These are phyloP conservation scores for Fusarium nygamai DNA, from an alignment of 2,329 filamentous ascomycete species.

Conservation along the genomic window DNA sequence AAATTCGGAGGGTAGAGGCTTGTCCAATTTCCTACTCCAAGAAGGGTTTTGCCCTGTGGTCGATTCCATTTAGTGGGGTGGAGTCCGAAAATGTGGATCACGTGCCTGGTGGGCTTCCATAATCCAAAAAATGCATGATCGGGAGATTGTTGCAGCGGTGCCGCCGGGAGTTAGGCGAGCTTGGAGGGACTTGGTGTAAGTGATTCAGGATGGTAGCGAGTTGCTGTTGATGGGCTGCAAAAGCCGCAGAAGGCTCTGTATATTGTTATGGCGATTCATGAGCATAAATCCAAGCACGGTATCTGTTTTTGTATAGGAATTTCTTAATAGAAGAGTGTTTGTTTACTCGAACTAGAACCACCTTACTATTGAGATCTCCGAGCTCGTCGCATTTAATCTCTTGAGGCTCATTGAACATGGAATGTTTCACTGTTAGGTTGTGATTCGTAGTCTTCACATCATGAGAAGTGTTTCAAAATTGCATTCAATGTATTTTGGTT, in stretches of 20 bases:
- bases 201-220: background rate
- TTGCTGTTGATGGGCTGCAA: background rate
- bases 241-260: background rate
- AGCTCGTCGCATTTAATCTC: too few species aligned
- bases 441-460: background rate
- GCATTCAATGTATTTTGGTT: background rate
- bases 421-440: too few species aligned
- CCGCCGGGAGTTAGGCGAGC: background rate
- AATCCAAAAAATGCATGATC: background rate
- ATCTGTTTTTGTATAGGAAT: fast-evolving
- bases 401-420: background rate
- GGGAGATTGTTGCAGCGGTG: slow-evolving; percentile 20
- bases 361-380: background rate
- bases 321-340: background rate
- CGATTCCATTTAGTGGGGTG: slow-evolving; percentile 46
- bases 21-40: slow-evolving; percentile 55
- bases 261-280: fast-evolving
- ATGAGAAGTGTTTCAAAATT: background rate
- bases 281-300: fast-evolving
- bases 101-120: slow-evolving; percentile 10
- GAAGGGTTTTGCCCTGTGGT: slow-evolving; percentile 47
- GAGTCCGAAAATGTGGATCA: slow-evolving; percentile 34
- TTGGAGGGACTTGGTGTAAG: background rate
- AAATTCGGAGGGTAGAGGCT: slow-evolving; percentile 52
- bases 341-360: background rate